Conservation (phyloP, 2,329 filamentous ascomycete genomes). For the Podosphaera xanthii region DNA sequence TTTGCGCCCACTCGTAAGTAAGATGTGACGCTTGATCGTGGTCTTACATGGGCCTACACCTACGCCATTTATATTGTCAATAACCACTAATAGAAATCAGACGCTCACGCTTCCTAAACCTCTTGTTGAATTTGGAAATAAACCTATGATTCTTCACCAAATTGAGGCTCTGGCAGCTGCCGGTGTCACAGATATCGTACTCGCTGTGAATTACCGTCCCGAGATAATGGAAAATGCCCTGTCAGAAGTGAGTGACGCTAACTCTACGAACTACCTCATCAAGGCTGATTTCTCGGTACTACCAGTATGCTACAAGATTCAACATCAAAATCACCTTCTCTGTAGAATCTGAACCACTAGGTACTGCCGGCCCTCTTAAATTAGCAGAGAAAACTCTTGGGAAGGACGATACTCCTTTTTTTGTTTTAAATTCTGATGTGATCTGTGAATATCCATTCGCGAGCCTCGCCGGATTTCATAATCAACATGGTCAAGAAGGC, state of each 20-base stretch:
- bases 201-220: slow-evolving; percentile 95
- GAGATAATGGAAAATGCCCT: slow-evolving; percentile 93
- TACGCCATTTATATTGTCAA: slow-evolving; percentile 5
- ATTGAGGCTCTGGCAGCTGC: slow-evolving; percentile 83
- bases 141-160: slow-evolving; percentile 97
- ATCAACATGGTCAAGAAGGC: slow-evolving; percentile 76
- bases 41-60: slow-evolving; percentile 4
- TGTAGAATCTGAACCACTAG: slow-evolving; percentile 83
- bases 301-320: slow-evolving; percentile 69
- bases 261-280: background rate
- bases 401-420: slow-evolving; percentile 89
- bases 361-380: slow-evolving; percentile 87
- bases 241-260: slow-evolving; percentile 43
- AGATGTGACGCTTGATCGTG: too few species aligned
- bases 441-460: slow-evolving; percentile 96
- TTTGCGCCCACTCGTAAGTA: slow-evolving; percentile 74
- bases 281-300: slow-evolving; percentile 5
- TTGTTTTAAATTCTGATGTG: slow-evolving; percentile 94
- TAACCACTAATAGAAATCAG: slow-evolving; percentile 22
- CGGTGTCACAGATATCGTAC: slow-evolving; percentile 89
- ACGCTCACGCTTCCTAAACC: slow-evolving; percentile 94
- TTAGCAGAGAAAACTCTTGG: slow-evolving; percentile 76
- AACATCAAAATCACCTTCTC: slow-evolving; percentile 94
- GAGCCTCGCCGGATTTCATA: slow-evolving; percentile 79
- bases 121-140: slow-evolving; percentile 94